These are phyloP conservation scores for Trifolium dubium DNA, from an alignment of 306 rosid genomes.

Conservation along the genomic window DNA sequence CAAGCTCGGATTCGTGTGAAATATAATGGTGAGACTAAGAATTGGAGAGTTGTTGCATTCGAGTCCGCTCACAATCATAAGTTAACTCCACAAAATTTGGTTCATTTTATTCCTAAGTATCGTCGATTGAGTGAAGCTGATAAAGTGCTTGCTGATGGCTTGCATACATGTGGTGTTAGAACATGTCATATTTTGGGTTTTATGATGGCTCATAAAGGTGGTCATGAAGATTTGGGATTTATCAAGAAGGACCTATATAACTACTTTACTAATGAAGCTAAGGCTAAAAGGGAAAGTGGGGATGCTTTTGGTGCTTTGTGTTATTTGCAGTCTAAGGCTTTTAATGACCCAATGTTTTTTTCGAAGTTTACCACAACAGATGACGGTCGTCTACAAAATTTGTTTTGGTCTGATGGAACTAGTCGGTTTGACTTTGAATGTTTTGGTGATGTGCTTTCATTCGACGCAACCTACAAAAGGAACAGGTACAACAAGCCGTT, in stretches of 20 bases:
- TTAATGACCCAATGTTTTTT: not conserved
- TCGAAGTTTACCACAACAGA: not conserved
- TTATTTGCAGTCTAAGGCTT: not conserved
- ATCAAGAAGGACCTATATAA: constrained; percentile 2
- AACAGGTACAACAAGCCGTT: no score
- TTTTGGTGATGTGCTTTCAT: no score
- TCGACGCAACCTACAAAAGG: no score
- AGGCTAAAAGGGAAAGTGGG: not conserved
- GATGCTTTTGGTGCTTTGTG: not conserved
- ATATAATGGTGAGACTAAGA: not conserved
- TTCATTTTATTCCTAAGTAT: not conserved
- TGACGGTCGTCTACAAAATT: no score
- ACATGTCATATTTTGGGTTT: not conserved
- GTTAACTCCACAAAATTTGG: not conserved
- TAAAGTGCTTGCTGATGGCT: not conserved
- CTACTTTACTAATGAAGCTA: not conserved
- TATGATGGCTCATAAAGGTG: not conserved
- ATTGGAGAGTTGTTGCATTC: not conserved
- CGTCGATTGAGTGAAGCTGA: not conserved
- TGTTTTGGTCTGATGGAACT: no score
- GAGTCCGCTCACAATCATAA: not conserved
- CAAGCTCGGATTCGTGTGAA: not conserved
- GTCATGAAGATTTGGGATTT: not conserved
- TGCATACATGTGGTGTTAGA: not conserved
- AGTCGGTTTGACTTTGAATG: no score